Base-by-base conservation (phyloP, 345 rosid genomes). In the Sonneratia alba region DNA sequence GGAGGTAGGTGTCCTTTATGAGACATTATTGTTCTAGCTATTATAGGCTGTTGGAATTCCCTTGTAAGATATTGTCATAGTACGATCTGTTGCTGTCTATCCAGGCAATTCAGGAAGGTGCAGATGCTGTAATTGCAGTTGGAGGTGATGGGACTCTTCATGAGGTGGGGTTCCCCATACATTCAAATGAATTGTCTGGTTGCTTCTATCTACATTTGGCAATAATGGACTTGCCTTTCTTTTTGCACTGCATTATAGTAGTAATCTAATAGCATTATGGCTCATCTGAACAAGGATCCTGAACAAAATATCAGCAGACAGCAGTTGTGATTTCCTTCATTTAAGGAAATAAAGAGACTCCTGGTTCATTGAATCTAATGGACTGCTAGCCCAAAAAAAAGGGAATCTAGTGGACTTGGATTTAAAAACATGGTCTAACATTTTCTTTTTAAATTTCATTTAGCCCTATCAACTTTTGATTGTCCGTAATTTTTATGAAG, bases 71-170 rank as follows among this genome's bases (percentile, higher is more conserved):
- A 66, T 47, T 57, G 51, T n/a, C 81, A 62, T 36, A 27, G 37
- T 53, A 38, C 49, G 8, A 73, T 42, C 34, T 36, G 32, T 65
- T 71, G 45, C 16, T 45, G 16, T 38, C 38, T 37, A 69, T 61
- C 79, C 19, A 92, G 99, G 97, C 98, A 59, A 95, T 95, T 72
- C 82, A 88, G 73, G 90, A 87, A 76, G 98, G 98, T 37, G 98
- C 90, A 47, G 96, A 92, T 80, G 98, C 98, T 74, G 98, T 95
- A 71, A 85, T 95, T 85, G 98, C 99, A 42, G 99, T 95, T 24
- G 99, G 99, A 79, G 99, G 99, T 36, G 99, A 95, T 80, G 98
- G 99, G 72, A 95, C 99, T 53, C 82, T 95, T 80, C 99, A 95
- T 37, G 98, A 95, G 97, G 98, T 92, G 63, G 36, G 66, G 22